A percentile compares a stretch with the other conserved stretches of the same genome.
Conservation (phyloP, 306 rosid species). For the Gastrolobium villosum region DNA sequence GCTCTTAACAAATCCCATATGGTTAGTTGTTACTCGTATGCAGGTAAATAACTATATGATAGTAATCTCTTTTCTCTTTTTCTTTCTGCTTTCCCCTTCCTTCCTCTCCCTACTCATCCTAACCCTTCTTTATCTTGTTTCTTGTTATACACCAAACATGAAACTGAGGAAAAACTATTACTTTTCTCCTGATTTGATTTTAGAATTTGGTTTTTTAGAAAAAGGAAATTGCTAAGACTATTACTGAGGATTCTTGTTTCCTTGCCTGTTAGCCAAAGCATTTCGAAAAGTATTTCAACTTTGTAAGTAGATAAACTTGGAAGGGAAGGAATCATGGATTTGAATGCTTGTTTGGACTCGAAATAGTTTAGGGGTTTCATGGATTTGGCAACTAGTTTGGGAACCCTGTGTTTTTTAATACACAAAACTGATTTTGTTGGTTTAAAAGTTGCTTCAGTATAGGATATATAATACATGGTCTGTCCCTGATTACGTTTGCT, state of each 20-base stretch:
- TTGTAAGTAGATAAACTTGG: background rate
- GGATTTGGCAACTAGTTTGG: slow-evolving; percentile 15
- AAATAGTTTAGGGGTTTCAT: slow-evolving; percentile 18
- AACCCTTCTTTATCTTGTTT: slow-evolving; percentile 14
- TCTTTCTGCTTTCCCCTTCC: slow-evolving; percentile 6
- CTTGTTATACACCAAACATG: slow-evolving; percentile 10
- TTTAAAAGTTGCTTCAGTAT: slow-evolving; percentile 22
- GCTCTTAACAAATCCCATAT: slow-evolving; percentile 90
- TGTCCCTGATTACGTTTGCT: background rate
- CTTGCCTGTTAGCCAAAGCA: background rate
- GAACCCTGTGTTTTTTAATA: background rate
- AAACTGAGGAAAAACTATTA: slow-evolving; percentile 10
- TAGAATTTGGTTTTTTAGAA: background rate
- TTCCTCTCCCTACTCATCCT: background rate
- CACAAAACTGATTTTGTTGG: background rate
- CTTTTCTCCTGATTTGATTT: slow-evolving; percentile 7
- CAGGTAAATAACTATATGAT: slow-evolving; percentile 67
- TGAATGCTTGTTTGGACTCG: slow-evolving; percentile 14
- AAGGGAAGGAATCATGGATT: slow-evolving; percentile 4
- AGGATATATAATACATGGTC: slow-evolving; percentile 15
- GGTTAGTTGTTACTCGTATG: slow-evolving; percentile 96
- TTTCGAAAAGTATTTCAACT: slow-evolving; percentile 13
- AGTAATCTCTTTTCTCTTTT: slow-evolving; percentile 30
- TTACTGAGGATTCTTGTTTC: background rate
- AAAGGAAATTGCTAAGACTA: slow-evolving; percentile 1